Conservation (phyloP, 1,139 yeast genomes). For the Taiozyma sp. region DNA sequence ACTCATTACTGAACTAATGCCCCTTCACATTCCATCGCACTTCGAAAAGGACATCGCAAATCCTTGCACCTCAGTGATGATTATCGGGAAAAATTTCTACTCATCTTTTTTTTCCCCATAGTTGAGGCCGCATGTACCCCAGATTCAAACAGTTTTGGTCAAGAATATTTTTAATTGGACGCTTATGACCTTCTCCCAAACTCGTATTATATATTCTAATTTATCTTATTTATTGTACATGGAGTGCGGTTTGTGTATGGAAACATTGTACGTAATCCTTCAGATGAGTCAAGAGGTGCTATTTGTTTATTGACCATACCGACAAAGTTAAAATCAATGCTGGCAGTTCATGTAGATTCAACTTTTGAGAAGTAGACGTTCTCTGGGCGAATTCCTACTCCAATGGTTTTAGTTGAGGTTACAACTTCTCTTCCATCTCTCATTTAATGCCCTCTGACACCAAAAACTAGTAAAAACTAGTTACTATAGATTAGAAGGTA, state of each 20-base stretch:
- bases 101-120: background rate
- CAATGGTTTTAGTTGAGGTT: no score
- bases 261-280: no score
- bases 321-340: no score
- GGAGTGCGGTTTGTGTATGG: background rate
- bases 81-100: background rate
- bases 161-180: background rate
- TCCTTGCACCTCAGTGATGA: background rate
- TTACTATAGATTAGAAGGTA: no score
- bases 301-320: no score
- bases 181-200: background rate
- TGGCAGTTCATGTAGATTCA: no score
- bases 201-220: background rate
- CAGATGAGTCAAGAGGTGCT: no score
- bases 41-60: background rate
- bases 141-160: background rate
- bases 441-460: no score
- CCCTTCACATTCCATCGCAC: background rate
- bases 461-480: no score
- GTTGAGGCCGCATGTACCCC: background rate
- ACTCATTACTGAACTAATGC: conserved; percentile 13
- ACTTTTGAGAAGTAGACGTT: no score
- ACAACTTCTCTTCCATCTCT: no score
- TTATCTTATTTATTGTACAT: background rate
- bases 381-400: no score